Evolutionary conservation across 208 protist species (phyloP), one percentile per base, ranked within the genome.

Genomic region (Endotrypanum monterogeii): DNA sequence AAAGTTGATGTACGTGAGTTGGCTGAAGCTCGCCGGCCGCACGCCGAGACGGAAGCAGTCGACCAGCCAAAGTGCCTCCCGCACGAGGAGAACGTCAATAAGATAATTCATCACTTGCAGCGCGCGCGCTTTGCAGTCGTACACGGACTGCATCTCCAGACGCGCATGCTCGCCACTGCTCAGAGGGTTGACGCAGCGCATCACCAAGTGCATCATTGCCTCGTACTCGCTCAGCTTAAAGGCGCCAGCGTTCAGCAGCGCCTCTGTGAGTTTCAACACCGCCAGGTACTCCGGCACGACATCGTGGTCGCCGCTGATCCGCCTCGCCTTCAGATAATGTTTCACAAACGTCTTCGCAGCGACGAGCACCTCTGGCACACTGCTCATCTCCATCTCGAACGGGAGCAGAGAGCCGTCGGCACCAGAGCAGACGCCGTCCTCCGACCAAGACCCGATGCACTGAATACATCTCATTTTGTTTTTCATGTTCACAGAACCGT

Each of bases 171-270:
- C 28, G 46, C 83, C 77, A 41, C 79, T 76, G 18, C 76, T 75
- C 41, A 51, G 55, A 0, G 77, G 84, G 57, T 88, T 75, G 9
- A 88, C 61, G 30, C 75, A 76, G 30, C 71, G 51, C 69, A 79
- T 71, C 71, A 89, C 52, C 56, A 71, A 57, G 23, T 51, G 70
- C 35, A 78, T 69, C 8, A 89, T 72, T 12, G 39, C 12, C 48
- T 62, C 57, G 75, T 83, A 89, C 69, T 86, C 81, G 41, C 23
- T 35, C 57, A 82, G 51, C 30, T 71, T 62, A n/a, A 85, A 89
- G 0, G 72, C 80, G 32, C 84, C 84, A 37, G 71, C 67, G 63
- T 83, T 79, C 23, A 89, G 65, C 11, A 89, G 76, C 35, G 65
- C 78, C 25, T 83, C 79, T 16, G 73, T 74, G 12, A 89, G 70